Percentiles rank a stretch among this genome's conserved stretches.
These are phyloP conservation scores for Leucosporidium yakuticum DNA, from an alignment of 768 basidiomycete genomes.

Conservation along the genomic window DNA sequence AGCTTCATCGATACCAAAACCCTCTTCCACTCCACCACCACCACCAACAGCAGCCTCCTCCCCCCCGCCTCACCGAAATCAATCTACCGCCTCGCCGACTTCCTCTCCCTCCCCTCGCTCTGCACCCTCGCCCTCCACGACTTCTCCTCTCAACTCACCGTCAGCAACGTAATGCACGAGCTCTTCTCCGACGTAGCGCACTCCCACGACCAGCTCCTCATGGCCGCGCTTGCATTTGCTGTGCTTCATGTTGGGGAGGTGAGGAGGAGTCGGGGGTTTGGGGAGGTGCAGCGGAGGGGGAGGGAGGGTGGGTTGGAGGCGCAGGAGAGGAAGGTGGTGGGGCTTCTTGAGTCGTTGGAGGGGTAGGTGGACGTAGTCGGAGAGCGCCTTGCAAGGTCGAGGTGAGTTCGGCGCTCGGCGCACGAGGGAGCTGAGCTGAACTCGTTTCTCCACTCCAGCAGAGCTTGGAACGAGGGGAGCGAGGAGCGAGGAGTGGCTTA, in stretches of 20 bases:
- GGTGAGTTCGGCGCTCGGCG: too few relatives aligned
- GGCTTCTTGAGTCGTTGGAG: too few relatives aligned
- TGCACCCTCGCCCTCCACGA: conserved; percentile 6
- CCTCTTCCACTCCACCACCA: background rate
- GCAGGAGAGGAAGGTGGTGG: too few relatives aligned
- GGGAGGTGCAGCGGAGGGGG: background rate
- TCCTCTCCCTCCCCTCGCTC: conserved; percentile 6
- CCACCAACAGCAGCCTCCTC: background rate
- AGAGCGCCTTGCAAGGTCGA: too few relatives aligned
- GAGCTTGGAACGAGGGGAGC: too few relatives aligned
- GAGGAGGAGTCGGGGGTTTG: background rate
- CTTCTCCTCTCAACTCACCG: background rate
- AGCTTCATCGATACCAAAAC: too few relatives aligned
- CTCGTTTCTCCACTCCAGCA: too few relatives aligned
- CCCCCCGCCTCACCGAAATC: conserved; percentile 15
- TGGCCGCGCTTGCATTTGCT: background rate
- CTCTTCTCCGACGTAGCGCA: background rate
- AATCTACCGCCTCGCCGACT: conserved; percentile 13
- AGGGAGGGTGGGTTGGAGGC: background rate
- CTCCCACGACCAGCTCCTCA: background rate
- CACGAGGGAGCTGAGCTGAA: too few relatives aligned
- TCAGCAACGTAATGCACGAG: conserved; percentile 4
- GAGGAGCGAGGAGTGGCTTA: too few relatives aligned
- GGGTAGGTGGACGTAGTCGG: too few relatives aligned
- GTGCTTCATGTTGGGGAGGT: background rate